Percentiles rank a stretch among this genome's conserved stretches.
Evolutionary conservation across 805 yeast genomes (phyloP).

Genomic region (Kluyveromyces wickerhamii): DNA sequence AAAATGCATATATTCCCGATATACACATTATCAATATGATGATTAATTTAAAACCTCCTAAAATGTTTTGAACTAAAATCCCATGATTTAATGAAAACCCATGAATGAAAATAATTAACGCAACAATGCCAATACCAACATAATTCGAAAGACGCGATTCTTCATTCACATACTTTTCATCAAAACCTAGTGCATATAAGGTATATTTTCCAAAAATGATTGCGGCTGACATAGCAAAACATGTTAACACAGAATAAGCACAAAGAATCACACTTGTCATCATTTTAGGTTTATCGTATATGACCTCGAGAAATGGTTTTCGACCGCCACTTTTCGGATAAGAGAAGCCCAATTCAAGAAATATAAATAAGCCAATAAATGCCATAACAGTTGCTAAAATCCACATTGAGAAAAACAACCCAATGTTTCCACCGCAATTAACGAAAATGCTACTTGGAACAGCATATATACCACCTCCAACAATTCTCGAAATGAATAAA

Average conservation of each 20-base stretch:
- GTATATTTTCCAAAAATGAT: conserved; percentile 57
- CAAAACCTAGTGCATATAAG: conserved; percentile 36
- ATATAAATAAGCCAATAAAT: conserved; percentile 59
- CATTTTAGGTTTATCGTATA: conserved; percentile 53
- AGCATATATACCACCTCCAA: conserved; percentile 76
- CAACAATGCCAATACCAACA: conserved; percentile 36
- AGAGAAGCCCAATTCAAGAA: conserved; percentile 61
- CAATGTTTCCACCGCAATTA: conserved; percentile 61
- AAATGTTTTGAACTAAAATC: conserved; percentile 48
- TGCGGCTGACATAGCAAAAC: conserved; percentile 47
- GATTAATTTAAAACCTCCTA: conserved; percentile 54
- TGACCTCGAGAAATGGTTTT: conserved; percentile 61
- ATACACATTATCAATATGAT: conserved; percentile 46
- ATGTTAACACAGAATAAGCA: conserved; percentile 44
- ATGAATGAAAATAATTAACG: conserved; percentile 37
- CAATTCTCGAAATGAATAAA: conserved; percentile 56
- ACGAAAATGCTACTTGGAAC: conserved; percentile 58
- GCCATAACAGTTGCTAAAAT: conserved; percentile 51
- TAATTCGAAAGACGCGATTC: conserved; percentile 34
- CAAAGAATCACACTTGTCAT: conserved; percentile 45
- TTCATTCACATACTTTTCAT: conserved; percentile 32
- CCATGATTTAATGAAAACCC: conserved; percentile 56
- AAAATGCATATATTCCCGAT: conserved; percentile 50
- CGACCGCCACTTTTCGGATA: conserved; percentile 72
- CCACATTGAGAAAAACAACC: conserved; percentile 58